Evolutionary conservation across 331 rosid species (phyloP).

Genomic region (Phaseolus coccineus): DNA sequence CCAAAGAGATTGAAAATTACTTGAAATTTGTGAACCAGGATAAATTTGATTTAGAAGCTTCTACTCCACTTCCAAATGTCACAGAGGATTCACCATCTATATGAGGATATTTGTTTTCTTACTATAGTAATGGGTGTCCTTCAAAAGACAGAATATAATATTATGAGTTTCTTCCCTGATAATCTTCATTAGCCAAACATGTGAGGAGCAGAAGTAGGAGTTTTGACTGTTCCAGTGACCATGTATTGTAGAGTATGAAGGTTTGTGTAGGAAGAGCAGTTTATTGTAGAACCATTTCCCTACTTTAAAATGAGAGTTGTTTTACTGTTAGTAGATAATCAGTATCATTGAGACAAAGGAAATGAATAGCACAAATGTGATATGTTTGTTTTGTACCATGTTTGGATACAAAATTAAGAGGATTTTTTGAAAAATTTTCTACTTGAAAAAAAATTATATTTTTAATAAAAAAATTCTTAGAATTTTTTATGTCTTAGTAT

Average conservation of each 20-base stretch:
- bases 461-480: too few relatives aligned
- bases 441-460: too few relatives aligned
- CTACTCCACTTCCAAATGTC: conserved; percentile 25
- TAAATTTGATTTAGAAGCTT: conserved; percentile 55
- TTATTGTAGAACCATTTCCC: background rate
- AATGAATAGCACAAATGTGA: too few relatives aligned
- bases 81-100: background rate
- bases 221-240: conserved; percentile 65
- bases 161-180: background rate
- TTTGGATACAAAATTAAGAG: too few relatives aligned
- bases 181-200: conserved; percentile 42
- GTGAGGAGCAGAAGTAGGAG: conserved; percentile 63
- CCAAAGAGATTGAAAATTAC: conserved; percentile 68
- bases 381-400: too few relatives aligned
- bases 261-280: background rate
- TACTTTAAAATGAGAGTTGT: background rate
- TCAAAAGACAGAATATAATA: background rate
- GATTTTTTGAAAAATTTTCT: too few relatives aligned
- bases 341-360: background rate
- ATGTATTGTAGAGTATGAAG: conserved; percentile 49
- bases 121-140: background rate
- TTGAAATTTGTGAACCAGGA: conserved; percentile 63
- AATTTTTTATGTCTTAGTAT: too few relatives aligned
- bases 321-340: background rate
- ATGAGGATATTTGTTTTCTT: conserved; percentile 5